Evolutionary conservation across 2,329 filamentous ascomycete genomes (phyloP).

Genomic region (Fusarium pseudograminearum): DNA sequence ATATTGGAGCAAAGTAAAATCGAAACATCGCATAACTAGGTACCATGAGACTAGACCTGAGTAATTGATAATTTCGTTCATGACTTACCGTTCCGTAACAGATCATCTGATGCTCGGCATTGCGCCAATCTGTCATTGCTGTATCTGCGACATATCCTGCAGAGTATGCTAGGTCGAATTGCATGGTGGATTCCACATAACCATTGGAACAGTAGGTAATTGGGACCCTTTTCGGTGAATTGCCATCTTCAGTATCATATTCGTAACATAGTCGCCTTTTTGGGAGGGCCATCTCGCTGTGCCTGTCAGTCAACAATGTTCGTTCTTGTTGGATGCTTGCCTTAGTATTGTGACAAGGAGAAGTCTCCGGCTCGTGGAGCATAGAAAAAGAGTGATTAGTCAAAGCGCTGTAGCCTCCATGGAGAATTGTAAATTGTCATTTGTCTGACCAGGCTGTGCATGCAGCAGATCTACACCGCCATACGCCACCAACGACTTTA

Average conservation of each 20-base stretch:
- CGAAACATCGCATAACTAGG: background rate
- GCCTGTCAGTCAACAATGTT: too few species aligned
- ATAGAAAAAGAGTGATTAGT: too few species aligned
- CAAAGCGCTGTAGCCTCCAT: background rate
- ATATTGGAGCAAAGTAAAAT: background rate
- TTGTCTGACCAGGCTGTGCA: background rate
- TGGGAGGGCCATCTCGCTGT: too few species aligned
- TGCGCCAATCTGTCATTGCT: background rate
- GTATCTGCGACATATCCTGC: background rate
- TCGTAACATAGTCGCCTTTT: background rate
- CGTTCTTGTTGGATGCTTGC: too few species aligned
- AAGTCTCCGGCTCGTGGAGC: too few species aligned
- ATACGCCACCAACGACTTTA: background rate
- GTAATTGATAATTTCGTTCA: too few species aligned
- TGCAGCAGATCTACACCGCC: background rate
- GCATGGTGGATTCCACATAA: rapidly evolving
- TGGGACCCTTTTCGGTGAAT: background rate
- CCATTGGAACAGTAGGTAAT: rapidly evolving
- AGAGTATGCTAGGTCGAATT: background rate
- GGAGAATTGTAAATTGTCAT: background rate
- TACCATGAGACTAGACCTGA: background rate
- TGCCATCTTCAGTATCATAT: background rate
- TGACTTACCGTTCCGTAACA: background rate
- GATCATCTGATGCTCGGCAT: background rate
- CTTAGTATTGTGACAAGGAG: too few species aligned